Evolutionary conservation across 192 early-diverging fungal genomes (phyloP).

Genomic region (Umbelopsis sp.): DNA sequence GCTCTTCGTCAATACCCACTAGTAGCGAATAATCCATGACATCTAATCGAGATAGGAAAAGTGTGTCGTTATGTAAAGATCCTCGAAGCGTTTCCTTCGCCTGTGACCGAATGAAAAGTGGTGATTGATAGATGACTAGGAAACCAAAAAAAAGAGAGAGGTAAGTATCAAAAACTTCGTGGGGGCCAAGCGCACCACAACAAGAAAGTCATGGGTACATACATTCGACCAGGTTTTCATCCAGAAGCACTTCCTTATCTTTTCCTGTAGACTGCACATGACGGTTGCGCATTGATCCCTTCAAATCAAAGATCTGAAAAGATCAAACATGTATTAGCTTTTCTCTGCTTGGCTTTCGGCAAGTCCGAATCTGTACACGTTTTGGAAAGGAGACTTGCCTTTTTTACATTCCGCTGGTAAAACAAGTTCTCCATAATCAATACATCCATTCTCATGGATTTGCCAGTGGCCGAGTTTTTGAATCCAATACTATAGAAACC

Average conservation of each 20-base stretch:
- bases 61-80: slow-evolving; percentile 91
- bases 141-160: background rate
- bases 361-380: too few species aligned
- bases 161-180: background rate
- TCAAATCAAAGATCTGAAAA: slow-evolving; percentile 83
- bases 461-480: slow-evolving; percentile 78
- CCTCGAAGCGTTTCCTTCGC: slow-evolving; percentile 80
- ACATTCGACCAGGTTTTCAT: slow-evolving; percentile 93
- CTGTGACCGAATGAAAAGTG: slow-evolving; percentile 88
- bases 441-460: slow-evolving; percentile 83
- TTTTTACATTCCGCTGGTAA: slow-evolving; percentile 74
- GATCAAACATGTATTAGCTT: background rate
- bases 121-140: slow-evolving; percentile 75
- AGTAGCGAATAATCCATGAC: slow-evolving; percentile 99
- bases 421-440: slow-evolving; percentile 97
- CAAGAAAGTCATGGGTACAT: slow-evolving; percentile 28
- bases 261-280: slow-evolving; percentile 85
- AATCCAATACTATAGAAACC: slow-evolving; percentile 90
- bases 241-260: slow-evolving; percentile 86
- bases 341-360: too few species aligned
- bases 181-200: too few species aligned
- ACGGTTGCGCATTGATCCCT: slow-evolving; percentile 94
- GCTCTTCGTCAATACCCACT: slow-evolving; percentile 88
- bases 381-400: slow-evolving; percentile 38
- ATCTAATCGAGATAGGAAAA: slow-evolving; percentile 88